Evolutionary conservation across 73 alveolate species (phyloP).

Genomic region (Urostyla sp.): DNA sequence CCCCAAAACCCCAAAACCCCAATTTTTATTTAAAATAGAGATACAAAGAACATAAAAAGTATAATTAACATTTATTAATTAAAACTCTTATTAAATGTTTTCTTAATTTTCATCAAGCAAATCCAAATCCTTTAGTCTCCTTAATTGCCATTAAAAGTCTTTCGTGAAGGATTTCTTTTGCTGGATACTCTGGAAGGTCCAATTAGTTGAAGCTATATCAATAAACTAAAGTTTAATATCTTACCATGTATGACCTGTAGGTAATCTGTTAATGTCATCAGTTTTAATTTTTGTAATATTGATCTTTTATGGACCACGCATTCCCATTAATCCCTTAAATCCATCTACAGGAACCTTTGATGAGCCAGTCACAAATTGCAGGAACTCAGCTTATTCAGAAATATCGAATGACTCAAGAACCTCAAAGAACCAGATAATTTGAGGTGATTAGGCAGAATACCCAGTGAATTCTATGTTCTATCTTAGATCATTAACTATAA

Average conservation of each 20-base stretch:
- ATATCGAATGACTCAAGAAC: conserved; percentile 89
- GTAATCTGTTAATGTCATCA: conserved; percentile 82
- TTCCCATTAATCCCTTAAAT: conserved; percentile 92
- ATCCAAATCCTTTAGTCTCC: conserved; percentile 89
- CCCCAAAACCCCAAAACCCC: too few species aligned
- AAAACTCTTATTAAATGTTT: too few species aligned
- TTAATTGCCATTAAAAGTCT: conserved; percentile 85
- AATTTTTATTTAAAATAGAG: too few species aligned
- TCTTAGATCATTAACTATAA: conserved; percentile 93
- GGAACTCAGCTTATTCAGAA: conserved; percentile 92
- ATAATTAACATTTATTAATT: too few species aligned
- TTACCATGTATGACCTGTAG: conserved; percentile 90
- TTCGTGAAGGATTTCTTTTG: conserved; percentile 93
- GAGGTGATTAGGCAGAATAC: conserved; percentile 86
- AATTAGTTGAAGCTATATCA: conserved; percentile 86
- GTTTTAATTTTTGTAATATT: conserved; percentile 85
- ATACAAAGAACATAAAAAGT: too few species aligned
- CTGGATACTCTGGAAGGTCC: conserved; percentile 98
- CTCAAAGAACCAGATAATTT: conserved; percentile 96
- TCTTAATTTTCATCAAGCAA: conserved; percentile 61
- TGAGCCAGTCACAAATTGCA: conserved; percentile 94
- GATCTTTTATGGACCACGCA: conserved; percentile 97
- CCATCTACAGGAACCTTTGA: conserved; percentile 96
- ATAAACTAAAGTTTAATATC: not conserved
- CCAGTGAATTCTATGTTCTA: conserved; percentile 96